Evolutionary conservation across 768 basidiomycete genomes (phyloP).

Genomic region (Boletus subcaerulescens): DNA sequence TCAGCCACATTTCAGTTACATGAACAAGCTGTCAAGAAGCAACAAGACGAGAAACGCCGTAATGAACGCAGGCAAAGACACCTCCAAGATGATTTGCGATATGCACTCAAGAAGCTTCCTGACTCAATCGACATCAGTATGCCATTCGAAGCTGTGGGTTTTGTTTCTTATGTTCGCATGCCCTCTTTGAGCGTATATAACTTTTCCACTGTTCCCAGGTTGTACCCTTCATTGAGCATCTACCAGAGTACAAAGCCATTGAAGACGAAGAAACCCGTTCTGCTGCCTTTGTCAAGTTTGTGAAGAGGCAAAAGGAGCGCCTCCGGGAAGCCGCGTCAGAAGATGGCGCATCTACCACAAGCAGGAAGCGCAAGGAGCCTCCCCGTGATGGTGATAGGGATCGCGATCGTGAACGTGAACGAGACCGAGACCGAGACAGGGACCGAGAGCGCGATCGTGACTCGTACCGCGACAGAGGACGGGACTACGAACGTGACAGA

Average conservation of each 20-base stretch:
- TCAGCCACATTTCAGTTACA: conserved; percentile 52
- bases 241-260: conserved; percentile 83
- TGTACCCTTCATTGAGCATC: conserved; percentile 71
- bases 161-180: neutral
- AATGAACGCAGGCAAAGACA: conserved; percentile 82
- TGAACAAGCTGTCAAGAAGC: conserved; percentile 65
- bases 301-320: conserved; percentile 91
- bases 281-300: conserved; percentile 81
- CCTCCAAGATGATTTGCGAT: conserved; percentile 92
- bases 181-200: neutral
- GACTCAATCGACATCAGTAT: conserved; percentile 75
- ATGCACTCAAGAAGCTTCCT: conserved; percentile 87
- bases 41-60: conserved; percentile 84
- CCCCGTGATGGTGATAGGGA: conserved; percentile 46
- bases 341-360: conserved; percentile 77
- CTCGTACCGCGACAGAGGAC: conserved; percentile 28
- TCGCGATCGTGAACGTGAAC: conserved; percentile 36
- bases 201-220: conserved; percentile 40
- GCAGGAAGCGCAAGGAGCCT: conserved; percentile 79
- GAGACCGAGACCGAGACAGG: conserved; percentile 34
- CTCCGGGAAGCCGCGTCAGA: conserved; percentile 74
- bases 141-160: conserved; percentile 76
- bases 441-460: conserved; percentile 28
- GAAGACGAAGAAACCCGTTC: conserved; percentile 85
- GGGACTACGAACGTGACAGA: conserved; percentile 39